These are phyloP conservation scores for Arbutus unedo DNA, from an alignment of 148 eudicot species.

Conservation along the genomic window DNA sequence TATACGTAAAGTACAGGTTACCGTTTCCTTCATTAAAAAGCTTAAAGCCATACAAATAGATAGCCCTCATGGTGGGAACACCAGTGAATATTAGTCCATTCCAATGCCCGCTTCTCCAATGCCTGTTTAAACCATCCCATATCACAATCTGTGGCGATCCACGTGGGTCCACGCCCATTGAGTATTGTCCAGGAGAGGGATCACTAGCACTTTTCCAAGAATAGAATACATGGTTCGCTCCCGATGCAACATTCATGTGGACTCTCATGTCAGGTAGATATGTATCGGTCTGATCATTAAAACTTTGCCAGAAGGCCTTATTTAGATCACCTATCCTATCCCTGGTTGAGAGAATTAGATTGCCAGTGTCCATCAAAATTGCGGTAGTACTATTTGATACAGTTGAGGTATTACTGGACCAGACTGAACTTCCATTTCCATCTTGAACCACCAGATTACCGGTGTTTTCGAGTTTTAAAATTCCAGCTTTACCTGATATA, in stretches of 20 bases:
- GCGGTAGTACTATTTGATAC: slow-evolving; percentile 24
- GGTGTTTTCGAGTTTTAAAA: slow-evolving; percentile 25
- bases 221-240: slow-evolving; percentile 19
- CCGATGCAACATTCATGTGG: slow-evolving; percentile 14
- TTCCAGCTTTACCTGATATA: slow-evolving; percentile 30
- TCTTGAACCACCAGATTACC: slow-evolving; percentile 42
- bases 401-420: slow-evolving; percentile 33
- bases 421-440: slow-evolving; percentile 26
- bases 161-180: slow-evolving; percentile 44
- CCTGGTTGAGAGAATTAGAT: not conserved
- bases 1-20: slow-evolving; percentile 34
- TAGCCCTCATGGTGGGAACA: slow-evolving; percentile 36
- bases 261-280: slow-evolving; percentile 50
- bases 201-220: slow-evolving; percentile 59
- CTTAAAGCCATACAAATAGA: slow-evolving; percentile 44
- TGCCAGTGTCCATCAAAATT: slow-evolving; percentile 24
- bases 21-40: slow-evolving; percentile 28
- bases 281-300: slow-evolving; percentile 57
- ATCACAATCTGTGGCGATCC: slow-evolving; percentile 54
- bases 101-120: slow-evolving; percentile 71
- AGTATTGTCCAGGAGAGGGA: slow-evolving; percentile 51
- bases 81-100: slow-evolving; percentile 47
- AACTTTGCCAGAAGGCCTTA: slow-evolving; percentile 52
- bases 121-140: slow-evolving; percentile 35
- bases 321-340: not conserved